A percentile compares a stretch with the other conserved stretches of the same genome.
phyloP scores from a whole-genome alignment of 2,329 filamentous ascomycete species.

The Alternaria metachromatica region DNA sequence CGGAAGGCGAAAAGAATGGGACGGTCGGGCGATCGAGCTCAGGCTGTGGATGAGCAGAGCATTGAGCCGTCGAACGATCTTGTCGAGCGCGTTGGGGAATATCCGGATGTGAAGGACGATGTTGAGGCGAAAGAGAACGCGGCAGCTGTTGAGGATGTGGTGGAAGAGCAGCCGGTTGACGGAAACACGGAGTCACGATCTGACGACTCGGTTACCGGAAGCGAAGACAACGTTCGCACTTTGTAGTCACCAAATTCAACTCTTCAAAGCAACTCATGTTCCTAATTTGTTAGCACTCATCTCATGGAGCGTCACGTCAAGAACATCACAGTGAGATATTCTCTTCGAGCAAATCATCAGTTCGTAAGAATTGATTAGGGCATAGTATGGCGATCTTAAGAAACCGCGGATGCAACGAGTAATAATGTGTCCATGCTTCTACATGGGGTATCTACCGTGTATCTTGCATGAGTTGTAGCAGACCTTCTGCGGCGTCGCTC shows the following conservation, averaged over 20 bases:
- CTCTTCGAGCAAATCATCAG: background rate
- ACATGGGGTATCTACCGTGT: slow-evolving; percentile 20
- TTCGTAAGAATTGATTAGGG: background rate
- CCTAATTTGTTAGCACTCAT: background rate
- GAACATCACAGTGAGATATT: background rate
- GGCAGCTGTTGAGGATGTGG: background rate
- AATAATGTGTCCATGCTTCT: background rate
- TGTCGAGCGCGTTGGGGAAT: background rate
- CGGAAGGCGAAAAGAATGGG: slow-evolving; percentile 18
- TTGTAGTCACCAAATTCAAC: background rate
- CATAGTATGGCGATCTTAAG: background rate
- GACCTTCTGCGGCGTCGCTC: slow-evolving; percentile 60
- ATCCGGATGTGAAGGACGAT: background rate
- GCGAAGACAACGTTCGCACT: background rate
- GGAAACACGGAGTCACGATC: background rate
- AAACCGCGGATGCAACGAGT: background rate
- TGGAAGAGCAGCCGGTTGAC: background rate
- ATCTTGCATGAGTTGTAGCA: slow-evolving; percentile 56
- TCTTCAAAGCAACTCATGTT: background rate
- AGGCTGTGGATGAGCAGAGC: background rate
- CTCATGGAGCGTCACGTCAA: background rate
- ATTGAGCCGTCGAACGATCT: background rate
- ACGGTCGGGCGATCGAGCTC: background rate
- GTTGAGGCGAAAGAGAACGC: background rate
- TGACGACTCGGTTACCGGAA: background rate